Conservation (phyloP, 305 asterid species). For the Fraxinus greggii region DNA sequence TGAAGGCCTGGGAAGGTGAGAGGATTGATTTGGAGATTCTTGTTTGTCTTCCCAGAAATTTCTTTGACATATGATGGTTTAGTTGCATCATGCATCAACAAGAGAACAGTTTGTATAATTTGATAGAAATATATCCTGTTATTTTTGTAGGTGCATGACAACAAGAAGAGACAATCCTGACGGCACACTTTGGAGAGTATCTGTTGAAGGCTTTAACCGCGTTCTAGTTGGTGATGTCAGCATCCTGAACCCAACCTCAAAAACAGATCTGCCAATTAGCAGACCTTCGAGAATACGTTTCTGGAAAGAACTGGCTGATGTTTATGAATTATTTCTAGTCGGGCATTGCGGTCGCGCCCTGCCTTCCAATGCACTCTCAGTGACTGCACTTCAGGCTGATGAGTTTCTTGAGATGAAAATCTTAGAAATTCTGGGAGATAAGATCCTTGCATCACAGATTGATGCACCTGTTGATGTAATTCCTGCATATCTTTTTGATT, state of each 20-base stretch:
- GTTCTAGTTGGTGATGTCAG: constrained; percentile 63
- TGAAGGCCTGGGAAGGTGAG: constrained; percentile 93
- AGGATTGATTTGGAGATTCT: constrained; percentile 27
- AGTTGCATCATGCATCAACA: neutral
- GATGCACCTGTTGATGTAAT: constrained; percentile 82
- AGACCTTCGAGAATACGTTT: constrained; percentile 66
- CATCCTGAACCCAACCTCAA: constrained; percentile 37
- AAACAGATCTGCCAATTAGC: constrained; percentile 34
- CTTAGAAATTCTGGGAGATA: constrained; percentile 76
- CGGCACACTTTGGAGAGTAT: constrained; percentile 89
- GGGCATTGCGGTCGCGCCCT: constrained; percentile 97
- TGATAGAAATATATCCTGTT: neutral
- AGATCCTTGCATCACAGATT: constrained; percentile 65
- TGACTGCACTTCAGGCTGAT: constrained; percentile 56
- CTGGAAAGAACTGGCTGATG: constrained; percentile 96
- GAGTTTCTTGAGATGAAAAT: constrained; percentile 85
- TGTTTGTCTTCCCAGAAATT: constrained; percentile 17
- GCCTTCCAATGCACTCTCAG: constrained; percentile 62
- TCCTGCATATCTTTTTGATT: constrained; percentile 22
- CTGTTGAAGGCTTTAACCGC: constrained; percentile 77
- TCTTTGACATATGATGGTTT: neutral
- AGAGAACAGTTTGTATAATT: neutral
- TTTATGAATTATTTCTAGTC: constrained; percentile 81
- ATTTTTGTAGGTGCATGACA: constrained; percentile 79
- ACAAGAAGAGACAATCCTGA: constrained; percentile 96